Evolutionary conservation across 352 stramenopile genomes (phyloP).

Genomic region (Globisporangium okanoganense): DNA sequence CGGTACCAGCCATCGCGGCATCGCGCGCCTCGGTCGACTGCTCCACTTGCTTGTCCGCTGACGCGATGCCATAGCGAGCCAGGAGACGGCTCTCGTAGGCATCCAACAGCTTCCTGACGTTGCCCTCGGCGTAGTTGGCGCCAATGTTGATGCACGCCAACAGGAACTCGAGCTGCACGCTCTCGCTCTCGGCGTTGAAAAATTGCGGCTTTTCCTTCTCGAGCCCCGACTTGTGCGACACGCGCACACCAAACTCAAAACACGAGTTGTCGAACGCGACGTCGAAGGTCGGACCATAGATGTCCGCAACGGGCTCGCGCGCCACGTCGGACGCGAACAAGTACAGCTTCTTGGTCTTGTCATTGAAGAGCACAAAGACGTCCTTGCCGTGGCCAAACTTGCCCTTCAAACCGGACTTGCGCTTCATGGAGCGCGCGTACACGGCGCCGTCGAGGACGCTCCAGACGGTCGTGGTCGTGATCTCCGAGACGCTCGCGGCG

Average conservation of each 20-base stretch:
- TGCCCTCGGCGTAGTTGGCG: not conserved
- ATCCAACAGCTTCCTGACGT: not conserved
- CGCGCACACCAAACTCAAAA: constrained; percentile 4
- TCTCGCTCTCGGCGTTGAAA: not conserved
- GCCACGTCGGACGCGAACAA: constrained; percentile 9
- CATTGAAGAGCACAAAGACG: constrained; percentile 7
- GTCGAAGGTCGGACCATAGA: not conserved
- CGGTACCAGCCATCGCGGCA: too few species aligned
- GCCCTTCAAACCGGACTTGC: not conserved
- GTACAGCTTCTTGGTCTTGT: not conserved
- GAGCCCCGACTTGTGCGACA: not conserved
- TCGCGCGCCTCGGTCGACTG: too few species aligned
- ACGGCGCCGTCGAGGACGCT: constrained; percentile 4
- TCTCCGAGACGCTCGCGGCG: not conserved
- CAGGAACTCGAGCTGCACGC: constrained; percentile 1
- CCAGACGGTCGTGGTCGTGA: constrained; percentile 5
- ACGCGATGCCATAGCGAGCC: too few species aligned
- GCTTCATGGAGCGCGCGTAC: constrained; percentile 6
- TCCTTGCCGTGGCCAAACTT: not conserved
- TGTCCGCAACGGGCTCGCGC: not conserved
- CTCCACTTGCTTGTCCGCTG: too few species aligned
- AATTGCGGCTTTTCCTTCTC: constrained; percentile 1
- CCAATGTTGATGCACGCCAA: constrained; percentile 6
- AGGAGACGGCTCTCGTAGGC: too few species aligned
- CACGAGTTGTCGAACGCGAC: not conserved